These are phyloP conservation scores for Aspergillus fijiensis DNA, from an alignment of 2,329 filamentous ascomycete genomes.

Conservation along the genomic window DNA sequence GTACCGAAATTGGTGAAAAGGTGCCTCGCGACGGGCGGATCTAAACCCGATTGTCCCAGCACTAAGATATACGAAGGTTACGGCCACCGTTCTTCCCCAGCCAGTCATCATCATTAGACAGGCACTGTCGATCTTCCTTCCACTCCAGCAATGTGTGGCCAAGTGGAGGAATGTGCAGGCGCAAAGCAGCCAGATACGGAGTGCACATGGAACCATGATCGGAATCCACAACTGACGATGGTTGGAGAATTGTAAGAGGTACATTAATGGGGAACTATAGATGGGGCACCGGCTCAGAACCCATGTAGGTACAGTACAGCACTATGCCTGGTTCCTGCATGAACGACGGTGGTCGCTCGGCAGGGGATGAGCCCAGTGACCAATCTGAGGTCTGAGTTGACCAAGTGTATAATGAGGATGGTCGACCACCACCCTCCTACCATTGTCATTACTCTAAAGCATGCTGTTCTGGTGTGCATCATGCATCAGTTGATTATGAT, in stretches of 20 bases:
- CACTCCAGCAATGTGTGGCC: background rate
- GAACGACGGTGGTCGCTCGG: background rate
- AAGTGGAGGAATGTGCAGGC: background rate
- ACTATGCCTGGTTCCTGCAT: slow-evolving; percentile 6
- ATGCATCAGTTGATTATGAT: background rate
- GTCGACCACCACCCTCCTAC: background rate
- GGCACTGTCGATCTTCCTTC: background rate
- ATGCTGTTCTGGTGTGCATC: background rate
- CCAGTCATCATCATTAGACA: background rate
- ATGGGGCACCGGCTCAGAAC: background rate
- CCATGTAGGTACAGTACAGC: background rate
- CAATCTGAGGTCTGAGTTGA: slow-evolving; percentile 1
- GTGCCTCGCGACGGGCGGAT: slow-evolving; percentile 5
- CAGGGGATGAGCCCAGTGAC: slow-evolving; percentile 2
- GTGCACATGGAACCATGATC: background rate
- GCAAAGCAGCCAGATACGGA: background rate
- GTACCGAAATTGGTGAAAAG: slow-evolving; percentile 4
- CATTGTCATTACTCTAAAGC: background rate
- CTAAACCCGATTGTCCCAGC: background rate
- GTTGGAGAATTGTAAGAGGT: background rate
- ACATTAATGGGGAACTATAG: background rate
- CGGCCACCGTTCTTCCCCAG: background rate
- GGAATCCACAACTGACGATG: background rate
- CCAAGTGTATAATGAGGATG: slow-evolving; percentile 1
- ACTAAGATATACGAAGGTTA: slow-evolving; percentile 1